Evolutionary conservation across 2,329 filamentous ascomycete species (phyloP).

Genomic region (Alternaria ethzedia): DNA sequence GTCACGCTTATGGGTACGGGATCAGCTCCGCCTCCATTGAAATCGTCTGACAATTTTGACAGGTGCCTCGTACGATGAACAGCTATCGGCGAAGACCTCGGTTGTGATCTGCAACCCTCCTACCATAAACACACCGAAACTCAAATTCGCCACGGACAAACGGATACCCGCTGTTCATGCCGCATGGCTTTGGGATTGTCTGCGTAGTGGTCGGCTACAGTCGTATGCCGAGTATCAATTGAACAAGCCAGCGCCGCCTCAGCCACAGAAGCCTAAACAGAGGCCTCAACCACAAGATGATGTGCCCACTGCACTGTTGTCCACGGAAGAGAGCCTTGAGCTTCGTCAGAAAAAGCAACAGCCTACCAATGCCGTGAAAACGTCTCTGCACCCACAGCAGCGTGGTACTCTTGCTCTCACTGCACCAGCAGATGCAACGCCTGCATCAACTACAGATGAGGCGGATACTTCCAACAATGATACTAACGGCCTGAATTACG

Average conservation of each 20-base stretch:
- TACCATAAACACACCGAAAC: conserved; percentile 72
- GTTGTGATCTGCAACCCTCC: conserved; percentile 74
- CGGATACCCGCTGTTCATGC: conserved; percentile 80
- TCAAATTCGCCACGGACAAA: conserved; percentile 76
- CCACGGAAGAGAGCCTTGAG: conserved; percentile 31
- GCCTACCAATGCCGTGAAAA: conserved; percentile 18
- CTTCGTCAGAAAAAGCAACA: conserved; percentile 28
- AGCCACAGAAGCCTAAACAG: conserved; percentile 18
- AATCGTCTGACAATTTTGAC: conserved; percentile 21
- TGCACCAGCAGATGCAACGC: conserved; percentile 24
- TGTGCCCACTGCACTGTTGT: conserved; percentile 26
- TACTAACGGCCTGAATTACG: conserved; percentile 8
- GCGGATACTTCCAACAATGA: conserved; percentile 15
- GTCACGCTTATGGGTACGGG: conserved; percentile 71
- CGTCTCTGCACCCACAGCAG: conserved; percentile 20
- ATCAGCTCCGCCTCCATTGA: conserved; percentile 6
- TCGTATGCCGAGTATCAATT: conserved; percentile 54
- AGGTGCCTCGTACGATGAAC: conserved; percentile 81
- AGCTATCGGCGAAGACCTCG: conserved; percentile 73
- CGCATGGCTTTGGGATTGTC: conserved; percentile 85
- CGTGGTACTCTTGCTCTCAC: conserved; percentile 35
- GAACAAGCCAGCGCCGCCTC: conserved; percentile 18
- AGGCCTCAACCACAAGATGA: conserved; percentile 20
- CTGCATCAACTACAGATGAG: conserved; percentile 27
- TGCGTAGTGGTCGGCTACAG: conserved; percentile 60